Conservation (phyloP, 139 green algal species). For the Auxenochlorella pyrenoidosa region DNA sequence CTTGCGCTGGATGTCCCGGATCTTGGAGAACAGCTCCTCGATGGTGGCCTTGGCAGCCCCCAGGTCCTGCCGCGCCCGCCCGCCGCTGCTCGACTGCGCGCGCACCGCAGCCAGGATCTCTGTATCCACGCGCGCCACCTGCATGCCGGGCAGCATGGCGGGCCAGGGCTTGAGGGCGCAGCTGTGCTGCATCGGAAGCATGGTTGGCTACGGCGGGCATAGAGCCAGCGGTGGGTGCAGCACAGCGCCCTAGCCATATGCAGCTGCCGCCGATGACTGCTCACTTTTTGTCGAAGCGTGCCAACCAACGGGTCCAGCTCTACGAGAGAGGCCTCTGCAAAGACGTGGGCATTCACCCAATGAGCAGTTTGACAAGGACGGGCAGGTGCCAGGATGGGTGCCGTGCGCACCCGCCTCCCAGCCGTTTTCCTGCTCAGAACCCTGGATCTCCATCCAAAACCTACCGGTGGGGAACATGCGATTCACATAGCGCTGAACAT, state of each 20-base stretch:
- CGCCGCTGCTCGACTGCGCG: conserved; percentile 79
- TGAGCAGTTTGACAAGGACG: background rate
- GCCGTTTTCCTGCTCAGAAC: background rate
- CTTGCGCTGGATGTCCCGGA: conserved; percentile 92
- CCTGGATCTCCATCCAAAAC: background rate
- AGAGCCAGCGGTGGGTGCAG: background rate
- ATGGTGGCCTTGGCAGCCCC: conserved; percentile 72
- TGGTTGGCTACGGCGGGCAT: background rate
- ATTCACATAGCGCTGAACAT: conserved; percentile 86
- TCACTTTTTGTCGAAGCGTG: conserved; percentile 75
- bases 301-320: conserved; percentile 84
- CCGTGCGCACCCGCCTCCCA: background rate
- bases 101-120: conserved; percentile 93
- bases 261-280: background rate
- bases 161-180: too few species aligned
- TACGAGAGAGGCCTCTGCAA: conserved; percentile 81
- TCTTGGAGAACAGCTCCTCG: conserved; percentile 79
- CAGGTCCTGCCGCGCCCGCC: conserved; percentile 74
- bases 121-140: conserved; percentile 88
- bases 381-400: background rate
- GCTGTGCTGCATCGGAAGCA: too few species aligned
- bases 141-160: background rate
- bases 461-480: conserved; percentile 87
- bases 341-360: background rate
- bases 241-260: background rate